Conservation (phyloP, 2,329 filamentous ascomycete genomes). For the Aspergillus sp. region DNA sequence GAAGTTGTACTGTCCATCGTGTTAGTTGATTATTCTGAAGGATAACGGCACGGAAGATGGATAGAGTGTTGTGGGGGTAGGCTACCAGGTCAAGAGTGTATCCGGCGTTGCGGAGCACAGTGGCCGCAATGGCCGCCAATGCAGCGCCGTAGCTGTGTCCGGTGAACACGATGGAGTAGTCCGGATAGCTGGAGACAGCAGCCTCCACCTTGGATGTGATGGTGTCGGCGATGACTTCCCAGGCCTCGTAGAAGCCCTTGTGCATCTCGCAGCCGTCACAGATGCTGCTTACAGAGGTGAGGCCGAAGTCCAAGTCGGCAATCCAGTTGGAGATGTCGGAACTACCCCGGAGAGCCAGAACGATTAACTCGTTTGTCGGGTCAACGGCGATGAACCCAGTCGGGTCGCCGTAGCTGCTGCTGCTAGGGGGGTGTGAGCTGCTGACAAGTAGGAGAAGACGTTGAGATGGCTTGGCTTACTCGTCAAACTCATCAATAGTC, state of each 20-base stretch:
- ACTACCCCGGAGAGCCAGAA: constrained; percentile 41
- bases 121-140: constrained; percentile 48
- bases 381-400: constrained; percentile 53
- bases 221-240: constrained; percentile 34
- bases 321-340: constrained; percentile 32
- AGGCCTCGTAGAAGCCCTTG: constrained; percentile 50
- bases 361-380: constrained; percentile 40
- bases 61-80: constrained; percentile 12
- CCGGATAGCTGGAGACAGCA: constrained; percentile 40
- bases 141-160: constrained; percentile 54
- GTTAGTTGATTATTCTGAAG: background rate
- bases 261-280: constrained; percentile 46
- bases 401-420: constrained; percentile 33
- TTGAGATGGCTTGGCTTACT: constrained; percentile 29
- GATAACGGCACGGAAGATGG: too few relatives aligned
- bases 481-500: constrained; percentile 47
- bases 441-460: too few relatives aligned
- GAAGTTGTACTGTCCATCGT: constrained; percentile 37
- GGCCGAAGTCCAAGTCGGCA: constrained; percentile 28
- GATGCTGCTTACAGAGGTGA: constrained; percentile 32
- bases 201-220: constrained; percentile 38
- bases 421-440: background rate
- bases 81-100: constrained; percentile 42
- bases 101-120: constrained; percentile 42
- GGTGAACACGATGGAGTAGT: constrained; percentile 45